phyloP scores from a whole-genome alignment of 2,329 filamentous ascomycete species.

The Colletotrichum sp. region DNA sequence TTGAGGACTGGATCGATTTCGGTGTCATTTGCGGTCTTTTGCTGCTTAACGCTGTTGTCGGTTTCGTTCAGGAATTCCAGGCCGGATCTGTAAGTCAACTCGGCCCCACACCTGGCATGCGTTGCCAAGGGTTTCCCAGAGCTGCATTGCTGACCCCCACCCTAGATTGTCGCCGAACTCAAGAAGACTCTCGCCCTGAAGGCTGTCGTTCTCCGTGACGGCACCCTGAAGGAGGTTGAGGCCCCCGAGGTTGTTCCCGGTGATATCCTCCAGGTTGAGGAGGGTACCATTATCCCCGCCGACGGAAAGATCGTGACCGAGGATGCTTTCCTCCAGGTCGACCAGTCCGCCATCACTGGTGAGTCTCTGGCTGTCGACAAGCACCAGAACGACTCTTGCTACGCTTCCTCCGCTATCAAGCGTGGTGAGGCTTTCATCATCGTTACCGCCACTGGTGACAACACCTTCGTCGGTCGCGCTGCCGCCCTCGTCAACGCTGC shows the following conservation, averaged over 20 bases:
- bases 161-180: slow-evolving; percentile 80
- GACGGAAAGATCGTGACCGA: slow-evolving; percentile 87
- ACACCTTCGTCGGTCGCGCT: slow-evolving; percentile 88
- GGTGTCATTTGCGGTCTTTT: slow-evolving; percentile 87
- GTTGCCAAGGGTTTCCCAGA: slow-evolving; percentile 9
- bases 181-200: slow-evolving; percentile 91
- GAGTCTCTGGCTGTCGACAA: slow-evolving; percentile 93
- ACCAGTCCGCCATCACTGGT: slow-evolving; percentile 91
- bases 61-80: slow-evolving; percentile 90
- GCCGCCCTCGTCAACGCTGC: slow-evolving; percentile 85
- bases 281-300: slow-evolving; percentile 90
- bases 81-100: slow-evolving; percentile 65
- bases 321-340: slow-evolving; percentile 84
- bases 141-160: slow-evolving; percentile 1
- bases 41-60: slow-evolving; percentile 82
- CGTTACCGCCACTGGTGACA: slow-evolving; percentile 84
- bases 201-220: slow-evolving; percentile 85
- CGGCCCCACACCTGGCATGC: slow-evolving; percentile 9
- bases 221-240: slow-evolving; percentile 78
- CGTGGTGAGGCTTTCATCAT: slow-evolving; percentile 86
- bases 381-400: slow-evolving; percentile 81
- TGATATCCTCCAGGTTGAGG: slow-evolving; percentile 88
- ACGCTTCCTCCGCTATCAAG: slow-evolving; percentile 87
- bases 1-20: slow-evolving; percentile 91
- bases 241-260: slow-evolving; percentile 86